Base-by-base conservation (phyloP, 1,284 basidiomycete genomes). In the Fomitopsis betulina region DNA sequence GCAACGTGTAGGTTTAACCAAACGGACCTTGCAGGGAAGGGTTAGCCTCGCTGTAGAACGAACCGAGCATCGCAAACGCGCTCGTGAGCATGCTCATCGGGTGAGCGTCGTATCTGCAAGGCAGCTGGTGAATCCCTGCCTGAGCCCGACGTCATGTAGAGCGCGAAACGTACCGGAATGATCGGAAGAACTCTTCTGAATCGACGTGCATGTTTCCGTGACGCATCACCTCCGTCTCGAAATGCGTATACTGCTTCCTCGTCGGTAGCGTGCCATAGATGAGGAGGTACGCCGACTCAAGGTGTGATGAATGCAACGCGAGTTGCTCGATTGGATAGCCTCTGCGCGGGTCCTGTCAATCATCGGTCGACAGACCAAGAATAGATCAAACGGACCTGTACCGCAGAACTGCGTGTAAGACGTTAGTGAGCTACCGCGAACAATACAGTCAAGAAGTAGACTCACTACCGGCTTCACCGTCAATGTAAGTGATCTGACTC, bases 301-400 rank as follows among this genome's bases (percentile, higher is more conserved):
- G 79, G 75, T 93, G 94, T 1, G 81, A 83, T 1, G 88, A 91
- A 57, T 85, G 81, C 47, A 84, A 73, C 1, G 93, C 92, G 27
- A 96, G 84, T 69, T 94, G 88, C 70, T 96, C 93, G 63, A 96
- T 95, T 9, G 93, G 93, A 70, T 93, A 94, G n/a, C 93, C 93
- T 75, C 92, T 90, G 66, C 1, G 15, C 30, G 19, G 13, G 5
- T 9, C 15, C 43, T 12, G 54, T 40, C 23, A 54, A 10, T 9
- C 35, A 27, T 6, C 13, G n/a, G 23, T 5, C 27, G 6, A 19
- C 4, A 17, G 15, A 13, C 5, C 12, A 15, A 19, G 38, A 15
- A 12, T 10, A 12, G 15, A 2, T 15, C 2, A 21, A 19, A 60
- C 63, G 58, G 58, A 87, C 87, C 88, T 82, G 73, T 92, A 91